phyloP scores from a whole-genome alignment of 306 rosid genomes.

The Glycyrrhiza uralensis region DNA sequence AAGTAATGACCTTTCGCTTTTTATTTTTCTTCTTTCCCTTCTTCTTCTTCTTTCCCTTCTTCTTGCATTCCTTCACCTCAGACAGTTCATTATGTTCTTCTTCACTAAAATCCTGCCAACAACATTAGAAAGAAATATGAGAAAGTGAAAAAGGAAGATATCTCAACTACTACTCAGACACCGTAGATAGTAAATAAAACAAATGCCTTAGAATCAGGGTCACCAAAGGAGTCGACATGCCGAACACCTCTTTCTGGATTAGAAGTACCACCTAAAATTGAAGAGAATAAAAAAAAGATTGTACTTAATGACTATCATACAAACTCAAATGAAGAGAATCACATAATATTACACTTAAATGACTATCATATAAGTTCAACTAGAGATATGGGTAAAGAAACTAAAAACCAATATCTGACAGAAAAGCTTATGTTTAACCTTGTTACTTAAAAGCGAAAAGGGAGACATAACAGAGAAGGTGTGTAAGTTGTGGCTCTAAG shows the following conservation, averaged over 20 bases:
- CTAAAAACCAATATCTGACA: background rate
- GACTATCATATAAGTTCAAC: background rate
- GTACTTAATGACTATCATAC: background rate
- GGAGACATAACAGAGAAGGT: background rate
- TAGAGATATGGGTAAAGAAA: background rate
- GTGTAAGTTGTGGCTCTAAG: background rate
- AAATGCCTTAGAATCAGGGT: slow-evolving; percentile 56
- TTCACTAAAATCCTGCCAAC: slow-evolving; percentile 46
- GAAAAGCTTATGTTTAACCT: background rate
- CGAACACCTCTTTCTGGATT: slow-evolving; percentile 46
- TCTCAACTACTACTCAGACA: background rate
- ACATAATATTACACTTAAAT: background rate
- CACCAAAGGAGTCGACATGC: slow-evolving; percentile 76
- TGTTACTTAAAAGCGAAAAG: background rate
- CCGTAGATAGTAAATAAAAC: background rate
- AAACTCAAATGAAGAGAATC: slow-evolving; percentile 5
- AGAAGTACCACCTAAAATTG: slow-evolving; percentile 56
- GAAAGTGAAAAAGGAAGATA: background rate
- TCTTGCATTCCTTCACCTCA: slow-evolving; percentile 42
- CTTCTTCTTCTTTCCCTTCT: slow-evolving; percentile 41
- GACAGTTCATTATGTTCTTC: slow-evolving; percentile 34
- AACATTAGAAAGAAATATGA: slow-evolving; percentile 9
- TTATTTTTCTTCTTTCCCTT: slow-evolving; percentile 45
- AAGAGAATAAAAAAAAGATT: background rate
- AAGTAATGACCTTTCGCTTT: slow-evolving; percentile 50